Evolutionary conservation across 148 eudicot species (phyloP), one percentile per base, ranked within the genome.

Genomic region (Spergularia marina): DNA sequence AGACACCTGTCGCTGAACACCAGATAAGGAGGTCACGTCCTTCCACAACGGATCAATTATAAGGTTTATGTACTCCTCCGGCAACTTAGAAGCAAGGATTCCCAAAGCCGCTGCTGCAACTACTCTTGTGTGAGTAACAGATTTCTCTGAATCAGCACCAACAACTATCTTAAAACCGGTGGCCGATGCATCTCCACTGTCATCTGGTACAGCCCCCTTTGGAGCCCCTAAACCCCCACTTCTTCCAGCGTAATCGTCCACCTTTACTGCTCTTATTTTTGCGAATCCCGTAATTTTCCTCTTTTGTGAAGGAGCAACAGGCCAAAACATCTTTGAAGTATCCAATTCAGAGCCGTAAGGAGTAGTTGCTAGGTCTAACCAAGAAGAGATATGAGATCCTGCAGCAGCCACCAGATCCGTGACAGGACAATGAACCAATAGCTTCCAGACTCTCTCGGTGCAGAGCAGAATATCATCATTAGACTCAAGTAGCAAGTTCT

Each of bases 1-100:
- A 64, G 91, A 93, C 78, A 96, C 94, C 90, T 96, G 99, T n/a
- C 99, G 90, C 84, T 91, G 97, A 73, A 96, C 97, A 78, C 97
- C 99, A 71, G 99, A 91, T 30, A 77, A 70, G 62, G 98, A 92
- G 72, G 85, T 82, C 51, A 92, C 81, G 64, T 91, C 93, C 70
- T 78, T 88, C 99, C 99, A 91, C 58, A 96, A 67, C 23, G 99
- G 94, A 74, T 87, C 88, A 60, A 83, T 77, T 66, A 96, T 81
- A 84, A 79, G 88, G 74, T 79, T 79, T 76, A 87, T 75, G 15
- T 87, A 88, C 20, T 81, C 85, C 64, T 74, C 87, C 66, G 84
- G 88, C 84, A 93, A 85, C 82, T 89, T 92, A 13, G 99, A 96
- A 66, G 93, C 90, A 66, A 96, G 84, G 68, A 91, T 52, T 65